Base-by-base conservation (phyloP, 305 asterid species). In the Solanum aculeatissimum region DNA sequence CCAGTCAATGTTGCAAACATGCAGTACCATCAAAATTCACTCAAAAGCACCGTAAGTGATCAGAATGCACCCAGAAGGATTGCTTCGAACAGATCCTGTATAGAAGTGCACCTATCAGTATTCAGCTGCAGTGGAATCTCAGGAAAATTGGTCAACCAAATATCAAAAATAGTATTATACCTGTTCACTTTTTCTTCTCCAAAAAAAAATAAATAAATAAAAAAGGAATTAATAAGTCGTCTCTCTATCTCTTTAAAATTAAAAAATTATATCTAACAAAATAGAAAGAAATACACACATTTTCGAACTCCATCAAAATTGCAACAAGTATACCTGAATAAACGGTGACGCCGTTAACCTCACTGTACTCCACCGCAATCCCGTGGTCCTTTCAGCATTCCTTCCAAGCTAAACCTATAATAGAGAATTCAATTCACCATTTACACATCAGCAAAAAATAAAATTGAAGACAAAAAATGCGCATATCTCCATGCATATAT, bases 241-340 rank as follows among this genome's bases (percentile, higher is more conserved):
- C 88, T 83, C 91, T 85, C 90, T 82, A 49, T 19, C 84, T 78
- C 82, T 83, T 87, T 51, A 82, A 83, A 51, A 69, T 14, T 19
- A 27, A 57, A 0, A 49, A 78, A 29, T 42, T 63, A 42, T 13
- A 66, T 54, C 68, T 45, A 82, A 62, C 35, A 80, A 87, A 84
- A 65, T 23, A 60, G 15, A 25, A 47, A 25, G 23, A 27, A 47
- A 74, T 15, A 0, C 13, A 25, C 16, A 25, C 2, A 25, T 25
- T 47, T 29, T 68, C 32, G 3, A 51, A 51, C 29, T 29, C 82
- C 66, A 29, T 51, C 21, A 72, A 13, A 84, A 43, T 4, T n/a
- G 47, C 83, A 51, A 42, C 8, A 74, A 29, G 84, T 86, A 80
- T 86, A 89, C 92, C 90, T 83, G 86, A 78, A 91, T 66, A 71